Base-by-base conservation (phyloP, 73 alveolate species). In the Effrenium voratum region DNA sequence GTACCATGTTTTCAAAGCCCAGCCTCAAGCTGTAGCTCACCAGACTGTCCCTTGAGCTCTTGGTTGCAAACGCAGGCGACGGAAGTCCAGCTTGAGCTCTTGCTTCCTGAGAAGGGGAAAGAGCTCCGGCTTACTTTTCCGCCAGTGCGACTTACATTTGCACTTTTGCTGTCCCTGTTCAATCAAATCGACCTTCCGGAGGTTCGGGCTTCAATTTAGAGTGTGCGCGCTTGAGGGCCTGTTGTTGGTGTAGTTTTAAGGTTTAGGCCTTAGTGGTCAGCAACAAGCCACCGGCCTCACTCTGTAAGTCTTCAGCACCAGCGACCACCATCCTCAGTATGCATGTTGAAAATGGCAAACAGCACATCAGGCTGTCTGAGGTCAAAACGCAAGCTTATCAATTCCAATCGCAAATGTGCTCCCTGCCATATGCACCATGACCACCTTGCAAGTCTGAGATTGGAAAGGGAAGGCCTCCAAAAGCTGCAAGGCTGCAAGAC, bases 311-410 rank as follows among this genome's bases (percentile, higher is more conserved):
- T 66, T 60, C 41, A 90, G 57, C 36, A 55, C 87, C 50, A 90
- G 63, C 36, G 88, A 36, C 97, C 97, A 90, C 97, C 97, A 90
- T n/a, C 95, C 95, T 84, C 45, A 80, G 70, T 47, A 12, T 60
- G 24, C 77, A 0, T 19, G 40, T 5, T 22, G 15, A 5, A 6
- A 13, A 1, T 30, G 40, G 77, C 3, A 32, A n/a, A 41, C 36
- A 1, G 1, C 49, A 75, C 32, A 75, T 10, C 34, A 19, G 52
- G 34, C 41, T 43, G 72, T 38, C 34, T 5, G 86, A 49, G 28
- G 24, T 0, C 32, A 47, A 8, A 34, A 32, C 93, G 41, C 68
- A 80, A 28, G 49, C 70, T 66, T 5, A 34, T 50, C 93, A 50
- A 76, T 24, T 57, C 38, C 41, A 79, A 38, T 26, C 93, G 79